A percentile compares a stretch with the other conserved stretches of the same genome.
phyloP scores from a whole-genome alignment of 805 yeast genomes.

The Sugiyamaella marilandica region DNA sequence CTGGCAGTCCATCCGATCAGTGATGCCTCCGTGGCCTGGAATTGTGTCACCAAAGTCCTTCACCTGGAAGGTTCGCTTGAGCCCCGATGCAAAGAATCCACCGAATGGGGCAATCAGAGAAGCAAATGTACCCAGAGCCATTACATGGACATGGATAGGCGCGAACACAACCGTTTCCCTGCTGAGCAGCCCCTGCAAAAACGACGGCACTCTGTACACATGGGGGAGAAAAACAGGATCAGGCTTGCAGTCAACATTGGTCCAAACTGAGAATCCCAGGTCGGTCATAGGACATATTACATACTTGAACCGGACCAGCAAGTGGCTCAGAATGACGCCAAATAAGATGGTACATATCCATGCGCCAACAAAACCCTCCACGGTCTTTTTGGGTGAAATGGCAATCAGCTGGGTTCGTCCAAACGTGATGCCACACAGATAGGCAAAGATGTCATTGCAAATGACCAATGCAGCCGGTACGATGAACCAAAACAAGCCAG shows the following conservation, averaged over 20 bases:
- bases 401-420: constrained; percentile 89
- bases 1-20: constrained; percentile 97
- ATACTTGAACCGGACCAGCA: constrained; percentile 62
- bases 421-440: constrained; percentile 93
- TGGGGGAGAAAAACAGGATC: constrained; percentile 88
- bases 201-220: constrained; percentile 63
- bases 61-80: constrained; percentile 91
- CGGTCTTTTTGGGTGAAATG: constrained; percentile 94
- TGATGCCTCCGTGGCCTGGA: constrained; percentile 98
- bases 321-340: constrained; percentile 60
- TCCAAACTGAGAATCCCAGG: constrained; percentile 45
- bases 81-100: constrained; percentile 96
- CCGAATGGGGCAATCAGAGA: constrained; percentile 98
- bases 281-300: constrained; percentile 82
- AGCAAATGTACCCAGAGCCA: constrained; percentile 86
- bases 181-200: constrained; percentile 48
- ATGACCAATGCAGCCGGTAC: constrained; percentile 89
- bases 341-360: constrained; percentile 88
- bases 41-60: constrained; percentile 98
- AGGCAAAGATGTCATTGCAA: constrained; percentile 93
- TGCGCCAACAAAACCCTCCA: constrained; percentile 96
- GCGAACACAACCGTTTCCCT: constrained; percentile 55
- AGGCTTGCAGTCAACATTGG: constrained; percentile 67
- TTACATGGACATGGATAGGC: constrained; percentile 88
- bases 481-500: constrained; percentile 91